Conservation (phyloP, 2,329 filamentous ascomycete species). For the Alternaria alternata region DNA sequence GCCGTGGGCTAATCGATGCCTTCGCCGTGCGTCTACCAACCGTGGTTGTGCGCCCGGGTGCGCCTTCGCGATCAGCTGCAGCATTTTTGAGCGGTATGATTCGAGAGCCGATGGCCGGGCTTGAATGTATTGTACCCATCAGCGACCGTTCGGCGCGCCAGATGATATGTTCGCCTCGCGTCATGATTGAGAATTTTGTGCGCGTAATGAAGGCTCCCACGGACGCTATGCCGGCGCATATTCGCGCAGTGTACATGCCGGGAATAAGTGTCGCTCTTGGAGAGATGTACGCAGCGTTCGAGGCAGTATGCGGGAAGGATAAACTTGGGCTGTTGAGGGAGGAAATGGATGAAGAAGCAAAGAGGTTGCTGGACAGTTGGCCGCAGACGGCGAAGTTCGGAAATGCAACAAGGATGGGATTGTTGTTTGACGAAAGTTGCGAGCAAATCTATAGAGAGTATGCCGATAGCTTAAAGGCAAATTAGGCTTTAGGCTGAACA, state of each 20-base stretch:
- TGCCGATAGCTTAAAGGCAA: constrained; percentile 10
- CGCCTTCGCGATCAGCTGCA: constrained; percentile 64
- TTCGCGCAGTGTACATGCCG: constrained; percentile 52
- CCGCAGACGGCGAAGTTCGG: constrained; percentile 9
- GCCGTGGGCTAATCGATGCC: constrained; percentile 63
- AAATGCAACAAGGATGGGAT: constrained; percentile 9
- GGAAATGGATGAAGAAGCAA: constrained; percentile 21
- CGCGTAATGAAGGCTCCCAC: constrained; percentile 57
- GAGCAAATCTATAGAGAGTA: constrained; percentile 18
- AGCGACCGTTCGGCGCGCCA: constrained; percentile 56
- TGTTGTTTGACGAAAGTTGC: constrained; percentile 15
- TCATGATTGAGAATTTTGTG: constrained; percentile 61
- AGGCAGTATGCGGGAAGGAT: constrained; percentile 60
- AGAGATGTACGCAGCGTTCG: constrained; percentile 63
- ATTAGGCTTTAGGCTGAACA: neutral
- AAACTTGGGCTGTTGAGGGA: constrained; percentile 59
- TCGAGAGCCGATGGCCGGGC: constrained; percentile 61
- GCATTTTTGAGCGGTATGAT: constrained; percentile 70
- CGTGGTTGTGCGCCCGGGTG: constrained; percentile 65
- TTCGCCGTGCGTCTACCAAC: constrained; percentile 66
- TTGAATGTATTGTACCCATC: constrained; percentile 53
- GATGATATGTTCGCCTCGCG: constrained; percentile 64
- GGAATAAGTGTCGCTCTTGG: constrained; percentile 60
- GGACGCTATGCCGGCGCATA: constrained; percentile 52
- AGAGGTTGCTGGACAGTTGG: constrained; percentile 12